Evolutionary conservation across 1,284 basidiomycete genomes (phyloP).

Genomic region (Tremellales sp.): DNA sequence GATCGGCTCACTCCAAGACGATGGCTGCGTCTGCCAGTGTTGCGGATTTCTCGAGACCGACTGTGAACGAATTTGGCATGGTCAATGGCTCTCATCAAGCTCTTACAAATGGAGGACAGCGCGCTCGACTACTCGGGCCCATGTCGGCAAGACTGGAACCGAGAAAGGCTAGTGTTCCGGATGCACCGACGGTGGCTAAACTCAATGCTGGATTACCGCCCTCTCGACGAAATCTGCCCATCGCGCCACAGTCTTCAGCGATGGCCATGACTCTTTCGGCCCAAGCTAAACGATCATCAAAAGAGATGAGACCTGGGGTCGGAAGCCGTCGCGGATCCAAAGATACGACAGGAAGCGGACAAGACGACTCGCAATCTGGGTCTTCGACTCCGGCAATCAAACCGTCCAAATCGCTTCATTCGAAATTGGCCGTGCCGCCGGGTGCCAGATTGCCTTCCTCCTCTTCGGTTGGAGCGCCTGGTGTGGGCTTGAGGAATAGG

Average conservation of each 20-base stretch:
- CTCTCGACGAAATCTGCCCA: conserved; percentile 62
- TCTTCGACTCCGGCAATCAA: conserved; percentile 21
- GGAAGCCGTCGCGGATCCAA: conserved; percentile 21
- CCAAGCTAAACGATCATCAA: conserved; percentile 33
- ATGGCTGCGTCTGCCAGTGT: conserved; percentile 20
- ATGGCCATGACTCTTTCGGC: conserved; percentile 42
- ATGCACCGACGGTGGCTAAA: conserved; percentile 8
- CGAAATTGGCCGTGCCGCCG: conserved; percentile 29
- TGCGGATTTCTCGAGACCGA: conserved; percentile 12
- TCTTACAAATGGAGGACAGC: conserved; percentile 33
- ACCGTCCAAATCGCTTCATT: conserved; percentile 41
- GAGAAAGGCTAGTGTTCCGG: conserved; percentile 10
- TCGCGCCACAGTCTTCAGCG: conserved; percentile 34
- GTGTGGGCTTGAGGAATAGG: conserved; percentile 21
- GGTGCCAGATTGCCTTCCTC: conserved; percentile 34
- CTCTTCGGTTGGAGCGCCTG: conserved; percentile 35
- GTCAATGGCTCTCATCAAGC: conserved; percentile 15
- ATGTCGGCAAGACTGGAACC: conserved; percentile 33
- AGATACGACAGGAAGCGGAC: conserved; percentile 10
- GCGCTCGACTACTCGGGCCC: conserved; percentile 38
- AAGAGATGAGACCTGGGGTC: conserved; percentile 20
- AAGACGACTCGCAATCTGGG: no score
- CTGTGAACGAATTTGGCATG: conserved; percentile 28
- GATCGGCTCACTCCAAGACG: conserved; percentile 5
- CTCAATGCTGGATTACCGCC: conserved; percentile 20